phyloP scores from a whole-genome alignment of 345 rosid species.

The Camelina hispida region DNA sequence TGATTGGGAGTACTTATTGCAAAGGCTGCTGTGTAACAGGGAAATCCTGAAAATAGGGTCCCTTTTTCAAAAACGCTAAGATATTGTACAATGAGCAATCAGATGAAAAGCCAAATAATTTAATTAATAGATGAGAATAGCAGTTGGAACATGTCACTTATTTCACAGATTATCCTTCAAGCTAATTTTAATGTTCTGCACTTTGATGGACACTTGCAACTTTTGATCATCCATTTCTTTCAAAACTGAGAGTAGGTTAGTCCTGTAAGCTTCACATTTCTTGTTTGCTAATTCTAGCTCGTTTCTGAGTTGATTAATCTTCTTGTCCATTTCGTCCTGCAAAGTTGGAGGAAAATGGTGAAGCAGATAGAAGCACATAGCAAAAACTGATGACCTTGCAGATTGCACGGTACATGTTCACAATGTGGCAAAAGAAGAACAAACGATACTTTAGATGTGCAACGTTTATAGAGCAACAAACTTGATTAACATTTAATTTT shows the following conservation, averaged over 20 bases:
- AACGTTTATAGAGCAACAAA: background rate
- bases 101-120: conserved; percentile 51
- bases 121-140: conserved; percentile 46
- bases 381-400: conserved; percentile 12
- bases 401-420: background rate
- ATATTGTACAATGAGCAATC: conserved; percentile 19
- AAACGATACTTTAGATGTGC: background rate
- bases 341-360: conserved; percentile 28
- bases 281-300: conserved; percentile 52
- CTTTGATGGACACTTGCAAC: conserved; percentile 52
- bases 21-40: conserved; percentile 30
- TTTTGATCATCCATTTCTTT: conserved; percentile 62
- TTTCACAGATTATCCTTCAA: conserved; percentile 50
- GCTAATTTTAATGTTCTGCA: conserved; percentile 50
- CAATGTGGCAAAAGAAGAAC: conserved; percentile 9
- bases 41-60: conserved; percentile 11
- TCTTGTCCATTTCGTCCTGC: conserved; percentile 59
- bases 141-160: conserved; percentile 39
- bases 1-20: conserved; percentile 30
- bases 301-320: conserved; percentile 48
- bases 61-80: conserved; percentile 18
- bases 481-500: background rate
- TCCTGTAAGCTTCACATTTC: conserved; percentile 56
- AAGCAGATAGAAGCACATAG: conserved; percentile 18
- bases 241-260: conserved; percentile 58